phyloP scores from a whole-genome alignment of 1,139 yeast genomes.

The Candida dubliniensis region DNA sequence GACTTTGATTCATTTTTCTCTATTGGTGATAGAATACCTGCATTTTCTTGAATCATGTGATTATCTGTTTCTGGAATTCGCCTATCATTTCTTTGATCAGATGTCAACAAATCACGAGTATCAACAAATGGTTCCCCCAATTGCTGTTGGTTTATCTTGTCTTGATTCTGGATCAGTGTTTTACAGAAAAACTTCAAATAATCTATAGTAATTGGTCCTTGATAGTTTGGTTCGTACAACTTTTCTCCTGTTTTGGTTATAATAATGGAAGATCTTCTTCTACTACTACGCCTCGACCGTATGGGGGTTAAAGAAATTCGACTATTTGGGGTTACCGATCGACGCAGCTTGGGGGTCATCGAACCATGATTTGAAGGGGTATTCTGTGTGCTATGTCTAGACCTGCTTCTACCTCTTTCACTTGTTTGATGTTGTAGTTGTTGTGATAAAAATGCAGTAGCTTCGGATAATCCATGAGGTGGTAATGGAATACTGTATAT shows the following conservation, averaged over 20 bases:
- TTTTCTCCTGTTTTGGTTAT: conserved; percentile 24
- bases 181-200: conserved; percentile 38
- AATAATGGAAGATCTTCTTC: conserved; percentile 15
- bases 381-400: conserved; percentile 5
- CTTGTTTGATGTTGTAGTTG: not conserved
- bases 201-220: conserved; percentile 42
- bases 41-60: not conserved
- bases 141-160: conserved; percentile 16
- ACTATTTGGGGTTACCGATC: not conserved
- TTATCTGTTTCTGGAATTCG: not conserved
- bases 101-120: not conserved
- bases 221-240: conserved; percentile 31
- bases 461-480: conserved; percentile 4
- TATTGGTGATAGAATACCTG: not conserved
- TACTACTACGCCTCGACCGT: not conserved
- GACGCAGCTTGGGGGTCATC: not conserved
- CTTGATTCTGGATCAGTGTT: conserved; percentile 19
- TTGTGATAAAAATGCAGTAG: conserved; percentile 2
- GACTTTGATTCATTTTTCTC: conserved; percentile 5
- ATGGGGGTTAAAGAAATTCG: conserved; percentile 5
- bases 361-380: not conserved
- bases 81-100: not conserved
- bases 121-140: conserved; percentile 1
- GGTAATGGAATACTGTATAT: conserved; percentile 8
- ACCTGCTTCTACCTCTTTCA: conserved; percentile 1